Evolutionary conservation across 2,329 filamentous ascomycete species (phyloP), one percentile per base, ranked within the genome.

Genomic region (Leptosphaerulina australis): DNA sequence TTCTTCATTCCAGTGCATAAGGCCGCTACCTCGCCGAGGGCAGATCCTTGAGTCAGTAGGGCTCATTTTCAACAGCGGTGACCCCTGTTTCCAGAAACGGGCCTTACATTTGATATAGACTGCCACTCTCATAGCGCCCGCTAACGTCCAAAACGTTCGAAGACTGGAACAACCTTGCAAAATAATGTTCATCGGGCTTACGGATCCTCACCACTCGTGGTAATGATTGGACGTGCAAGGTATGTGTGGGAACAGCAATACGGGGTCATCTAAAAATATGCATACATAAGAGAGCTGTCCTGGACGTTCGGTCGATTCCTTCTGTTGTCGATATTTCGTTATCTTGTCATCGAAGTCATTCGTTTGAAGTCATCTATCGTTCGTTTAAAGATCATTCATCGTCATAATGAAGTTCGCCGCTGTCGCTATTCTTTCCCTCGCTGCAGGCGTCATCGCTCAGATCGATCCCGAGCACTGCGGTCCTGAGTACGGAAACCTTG

Each of bases 351-450:
- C 28, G 20, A 18, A 15, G 47, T 43, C 37, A 44, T 21, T 47
- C 41, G 18, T 36, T 53, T 40, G 5, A 14, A 20, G 25, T 10
- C 17, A 20, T 9, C 39, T 43, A 28, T 47, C 49, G 22, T 21
- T 52, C 43, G 49, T 29, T 53, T 29, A 20, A 44, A 14, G 29
- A 53, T 33, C 38, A 26, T 31, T 26, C 5, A n/a, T 50, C 64
- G 47, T 66, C 59, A 70, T 60, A 60, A 71, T 71, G 69, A 66
- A 64, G 45, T 56, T 57, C 48, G 48, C 57, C 24, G 51, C 62
- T 29, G 21, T 69, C 45, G 56, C 64, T 48, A 31, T 65, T 35
- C 24, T 68, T 24, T 62, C 65, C 30, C 58, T 72, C 38, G 63
- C 59, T 25, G 60, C 62, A 25, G 50, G 59, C 9, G 65, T 51